Evolutionary conservation across 805 yeast species (phyloP).

Genomic region (Blastobotrys mokoenaii): DNA sequence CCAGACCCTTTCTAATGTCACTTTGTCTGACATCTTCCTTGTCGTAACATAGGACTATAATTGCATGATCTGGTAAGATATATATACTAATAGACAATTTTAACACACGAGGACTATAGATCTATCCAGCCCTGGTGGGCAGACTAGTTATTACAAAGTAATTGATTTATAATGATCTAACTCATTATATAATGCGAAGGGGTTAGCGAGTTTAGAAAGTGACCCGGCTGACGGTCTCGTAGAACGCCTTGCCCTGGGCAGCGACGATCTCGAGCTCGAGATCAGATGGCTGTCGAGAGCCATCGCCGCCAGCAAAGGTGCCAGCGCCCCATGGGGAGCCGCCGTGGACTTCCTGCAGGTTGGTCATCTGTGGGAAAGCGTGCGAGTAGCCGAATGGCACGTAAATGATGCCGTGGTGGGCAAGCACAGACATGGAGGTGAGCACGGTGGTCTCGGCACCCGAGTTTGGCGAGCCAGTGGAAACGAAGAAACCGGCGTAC

Average conservation of each 20-base stretch:
- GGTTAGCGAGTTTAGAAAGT: not conserved
- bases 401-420: conserved; percentile 70
- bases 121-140: no score
- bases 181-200: no score
- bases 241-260: conserved; percentile 63
- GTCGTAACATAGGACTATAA: no score
- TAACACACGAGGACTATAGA: no score
- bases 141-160: no score
- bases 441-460: conserved; percentile 68
- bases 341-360: conserved; percentile 64
- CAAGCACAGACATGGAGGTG: conserved; percentile 48
- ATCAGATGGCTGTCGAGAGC: conserved; percentile 57
- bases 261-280: conserved; percentile 58
- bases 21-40: no score
- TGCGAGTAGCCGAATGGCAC: conserved; percentile 69
- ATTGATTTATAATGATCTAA: no score
- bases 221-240: conserved; percentile 31
- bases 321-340: conserved; percentile 89
- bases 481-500: conserved; percentile 61
- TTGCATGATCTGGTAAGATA: no score
- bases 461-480: conserved; percentile 68
- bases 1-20: no score
- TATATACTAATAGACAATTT: no score
- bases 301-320: conserved; percentile 64
- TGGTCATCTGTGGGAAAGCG: conserved; percentile 46